Percentiles rank a stretch among this genome's conserved stretches.
phyloP scores from a whole-genome alignment of 2,329 filamentous ascomycete genomes.

The Didymella arachidicola region DNA sequence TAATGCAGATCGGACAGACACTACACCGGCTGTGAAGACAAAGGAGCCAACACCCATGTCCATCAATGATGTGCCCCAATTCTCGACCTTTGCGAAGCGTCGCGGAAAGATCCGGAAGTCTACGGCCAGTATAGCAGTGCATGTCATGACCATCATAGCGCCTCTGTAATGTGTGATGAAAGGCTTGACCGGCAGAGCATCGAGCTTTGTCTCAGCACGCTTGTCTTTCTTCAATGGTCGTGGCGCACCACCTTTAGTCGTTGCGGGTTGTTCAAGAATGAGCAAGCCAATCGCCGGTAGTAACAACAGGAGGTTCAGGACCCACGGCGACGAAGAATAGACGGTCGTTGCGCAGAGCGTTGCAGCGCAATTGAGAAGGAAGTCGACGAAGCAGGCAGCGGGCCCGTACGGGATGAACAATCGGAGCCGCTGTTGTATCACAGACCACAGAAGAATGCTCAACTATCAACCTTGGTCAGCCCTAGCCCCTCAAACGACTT shows the following conservation, averaged over 20 bases:
- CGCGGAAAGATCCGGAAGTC: slow-evolving; percentile 94
- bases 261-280: slow-evolving; percentile 45
- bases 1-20: slow-evolving; percentile 83
- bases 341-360: slow-evolving; percentile 86
- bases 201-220: slow-evolving; percentile 39
- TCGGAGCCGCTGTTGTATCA: slow-evolving; percentile 80
- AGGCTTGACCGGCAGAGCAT: slow-evolving; percentile 79
- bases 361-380: slow-evolving; percentile 82
- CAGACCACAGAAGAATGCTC: slow-evolving; percentile 85
- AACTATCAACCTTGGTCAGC: slow-evolving; percentile 63
- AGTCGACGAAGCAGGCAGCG: slow-evolving; percentile 77
- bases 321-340: slow-evolving; percentile 76
- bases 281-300: slow-evolving; percentile 73
- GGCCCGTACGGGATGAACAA: slow-evolving; percentile 81
- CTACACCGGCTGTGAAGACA: slow-evolving; percentile 90
- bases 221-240: slow-evolving; percentile 35
- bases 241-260: slow-evolving; percentile 24
- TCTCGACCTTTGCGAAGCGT: slow-evolving; percentile 96
- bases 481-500: slow-evolving; percentile 15
- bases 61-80: slow-evolving; percentile 99
- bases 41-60: slow-evolving; percentile 97
- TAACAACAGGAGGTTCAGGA: slow-evolving; percentile 77
- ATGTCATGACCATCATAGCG: slow-evolving; percentile 89
- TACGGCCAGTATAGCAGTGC: slow-evolving; percentile 91
- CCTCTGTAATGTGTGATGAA: slow-evolving; percentile 93